A percentile compares a stretch with the other conserved stretches of the same genome.
These are phyloP conservation scores for Dactylellina parvicollis DNA, from an alignment of 2,329 filamentous ascomycete species.

Conservation along the genomic window DNA sequence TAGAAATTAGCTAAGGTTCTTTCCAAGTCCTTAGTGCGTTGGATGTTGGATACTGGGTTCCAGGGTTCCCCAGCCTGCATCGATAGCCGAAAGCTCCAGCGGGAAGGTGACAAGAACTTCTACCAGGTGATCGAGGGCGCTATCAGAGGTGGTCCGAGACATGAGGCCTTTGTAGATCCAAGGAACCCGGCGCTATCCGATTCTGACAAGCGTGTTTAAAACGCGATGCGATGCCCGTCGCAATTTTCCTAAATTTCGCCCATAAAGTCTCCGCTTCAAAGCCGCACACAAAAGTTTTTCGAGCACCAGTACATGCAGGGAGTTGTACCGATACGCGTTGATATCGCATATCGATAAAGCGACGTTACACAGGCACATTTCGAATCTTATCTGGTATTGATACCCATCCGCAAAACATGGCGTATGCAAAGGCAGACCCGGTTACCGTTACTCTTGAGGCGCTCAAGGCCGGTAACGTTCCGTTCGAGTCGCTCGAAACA, in stretches of 20 bases:
- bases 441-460: conserved; percentile 72
- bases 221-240: conserved; percentile 41
- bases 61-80: conserved; percentile 30
- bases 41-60: conserved; percentile 17
- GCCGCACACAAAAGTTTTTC: not conserved
- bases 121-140: conserved; percentile 11
- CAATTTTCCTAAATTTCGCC: conserved; percentile 5
- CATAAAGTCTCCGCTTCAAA: conserved; percentile 9
- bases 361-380: conserved; percentile 41
- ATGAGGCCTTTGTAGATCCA: conserved; percentile 34
- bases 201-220: conserved; percentile 40
- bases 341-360: conserved; percentile 46
- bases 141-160: conserved; percentile 31
- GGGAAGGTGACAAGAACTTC: conserved; percentile 33
- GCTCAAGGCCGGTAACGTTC: conserved; percentile 67
- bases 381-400: not conserved
- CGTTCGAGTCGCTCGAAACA: conserved; percentile 74
- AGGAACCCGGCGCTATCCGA: conserved; percentile 53
- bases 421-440: conserved; percentile 63
- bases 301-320: not conserved
- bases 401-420: conserved; percentile 21
- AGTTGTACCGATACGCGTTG: conserved; percentile 31
- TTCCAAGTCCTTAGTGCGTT: conserved; percentile 6
- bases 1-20: not conserved
- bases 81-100: conserved; percentile 41